phyloP scores from a whole-genome alignment of 2,329 filamentous ascomycete species.

The Penicillium sp. region DNA sequence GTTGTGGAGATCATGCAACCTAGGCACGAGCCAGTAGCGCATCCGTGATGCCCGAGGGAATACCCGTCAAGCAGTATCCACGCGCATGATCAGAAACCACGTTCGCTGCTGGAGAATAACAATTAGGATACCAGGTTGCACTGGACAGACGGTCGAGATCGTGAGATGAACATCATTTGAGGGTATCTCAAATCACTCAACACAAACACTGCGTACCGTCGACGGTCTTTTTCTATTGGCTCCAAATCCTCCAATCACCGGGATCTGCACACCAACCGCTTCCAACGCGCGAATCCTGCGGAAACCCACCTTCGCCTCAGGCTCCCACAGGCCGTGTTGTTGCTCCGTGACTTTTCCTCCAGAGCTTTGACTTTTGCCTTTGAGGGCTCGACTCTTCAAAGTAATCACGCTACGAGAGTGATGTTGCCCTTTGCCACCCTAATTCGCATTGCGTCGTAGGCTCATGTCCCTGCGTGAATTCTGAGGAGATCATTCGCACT shows the following conservation, averaged over 20 bases:
- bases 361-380: neutral
- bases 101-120: neutral
- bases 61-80: constrained; percentile 1
- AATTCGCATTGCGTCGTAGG: neutral
- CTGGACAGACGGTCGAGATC: neutral
- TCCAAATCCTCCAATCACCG: constrained; percentile 9
- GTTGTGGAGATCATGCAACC: constrained; percentile 7
- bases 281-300: constrained; percentile 1
- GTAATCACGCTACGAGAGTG: neutral
- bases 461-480: neutral
- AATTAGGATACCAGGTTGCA: neutral
- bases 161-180: neutral
- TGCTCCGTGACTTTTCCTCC: neutral
- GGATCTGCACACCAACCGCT: constrained; percentile 5
- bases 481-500: neutral
- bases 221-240: constrained; percentile 12
- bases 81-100: constrained; percentile 5
- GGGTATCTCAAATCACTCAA: neutral
- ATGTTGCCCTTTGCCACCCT: neutral
- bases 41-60: constrained; percentile 8
- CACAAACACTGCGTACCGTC: neutral
- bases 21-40: constrained; percentile 11
- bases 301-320: neutral
- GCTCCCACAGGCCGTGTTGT: neutral
- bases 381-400: neutral